Percentiles rank a stretch among this genome's conserved stretches.
These are phyloP conservation scores for Rhynchospora tenuis DNA, from an alignment of 176 grass and related monocot species.

Conservation along the genomic window DNA sequence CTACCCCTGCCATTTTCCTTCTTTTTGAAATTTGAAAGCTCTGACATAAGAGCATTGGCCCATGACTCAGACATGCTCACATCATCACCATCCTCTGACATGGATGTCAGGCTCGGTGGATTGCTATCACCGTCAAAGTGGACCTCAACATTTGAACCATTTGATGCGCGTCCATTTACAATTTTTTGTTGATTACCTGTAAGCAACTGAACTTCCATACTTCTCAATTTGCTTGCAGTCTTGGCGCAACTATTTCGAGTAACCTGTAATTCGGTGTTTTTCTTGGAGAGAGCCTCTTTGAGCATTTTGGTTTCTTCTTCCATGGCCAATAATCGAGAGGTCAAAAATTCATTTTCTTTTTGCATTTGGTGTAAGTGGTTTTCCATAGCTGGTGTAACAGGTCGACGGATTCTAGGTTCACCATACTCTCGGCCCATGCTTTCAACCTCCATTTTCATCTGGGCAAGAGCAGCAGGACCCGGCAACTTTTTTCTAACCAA, in stretches of 20 bases:
- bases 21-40: conserved; percentile 84
- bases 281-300: conserved; percentile 87
- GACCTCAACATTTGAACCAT: conserved; percentile 48
- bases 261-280: conserved; percentile 80
- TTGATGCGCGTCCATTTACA: conserved; percentile 37
- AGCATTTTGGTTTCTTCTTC: conserved; percentile 99
- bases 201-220: conserved; percentile 72
- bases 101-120: conserved; percentile 86
- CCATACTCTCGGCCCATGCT: conserved; percentile 78
- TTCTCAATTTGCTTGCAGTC: conserved; percentile 69
- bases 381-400: conserved; percentile 41
- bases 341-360: conserved; percentile 92
- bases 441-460: conserved; percentile 99
- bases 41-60: conserved; percentile 74
- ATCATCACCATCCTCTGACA: conserved; percentile 99
- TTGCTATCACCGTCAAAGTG: conserved; percentile 78
- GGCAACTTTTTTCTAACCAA: conserved; percentile 98
- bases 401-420: conserved; percentile 71
- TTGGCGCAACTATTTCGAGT: conserved; percentile 90
- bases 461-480: conserved; percentile 90
- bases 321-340: conserved; percentile 71
- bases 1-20: conserved; percentile 54
- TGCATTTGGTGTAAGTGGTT: conserved; percentile 67
- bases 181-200: conserved; percentile 51
- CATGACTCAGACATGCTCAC: conserved; percentile 83